Evolutionary conservation across 1,284 basidiomycete species (phyloP).

Genomic region (Phellinidium pouzarii): DNA sequence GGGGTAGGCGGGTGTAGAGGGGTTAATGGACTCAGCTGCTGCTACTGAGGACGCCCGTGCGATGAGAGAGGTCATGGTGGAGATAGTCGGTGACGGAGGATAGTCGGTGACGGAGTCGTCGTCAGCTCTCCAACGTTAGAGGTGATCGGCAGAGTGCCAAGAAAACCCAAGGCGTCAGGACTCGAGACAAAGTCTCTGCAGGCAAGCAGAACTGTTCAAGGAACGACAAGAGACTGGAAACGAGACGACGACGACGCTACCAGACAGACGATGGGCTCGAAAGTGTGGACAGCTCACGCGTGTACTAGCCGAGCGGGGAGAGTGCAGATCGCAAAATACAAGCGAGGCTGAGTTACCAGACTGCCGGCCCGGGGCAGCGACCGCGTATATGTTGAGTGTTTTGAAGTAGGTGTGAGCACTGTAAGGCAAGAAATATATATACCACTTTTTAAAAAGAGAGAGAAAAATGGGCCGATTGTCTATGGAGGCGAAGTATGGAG

Average conservation of each 20-base stretch:
- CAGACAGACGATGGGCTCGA: background rate
- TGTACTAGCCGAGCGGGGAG: background rate
- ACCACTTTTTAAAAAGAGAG: background rate
- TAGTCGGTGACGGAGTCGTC: background rate
- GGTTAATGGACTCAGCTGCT: conserved; percentile 31
- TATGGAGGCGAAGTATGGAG: background rate
- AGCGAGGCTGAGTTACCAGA: background rate
- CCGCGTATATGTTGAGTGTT: background rate
- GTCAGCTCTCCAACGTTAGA: too few relatives aligned
- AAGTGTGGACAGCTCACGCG: too few relatives aligned
- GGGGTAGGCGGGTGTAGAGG: conserved; percentile 37
- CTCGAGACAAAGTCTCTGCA: background rate
- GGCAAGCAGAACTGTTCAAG: background rate
- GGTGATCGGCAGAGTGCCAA: background rate
- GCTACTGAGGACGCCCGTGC: conserved; percentile 1
- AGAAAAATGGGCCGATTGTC: background rate
- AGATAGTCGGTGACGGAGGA: background rate
- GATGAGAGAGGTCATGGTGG: background rate
- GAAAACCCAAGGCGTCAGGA: background rate
- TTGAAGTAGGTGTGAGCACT: background rate
- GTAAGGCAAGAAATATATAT: background rate
- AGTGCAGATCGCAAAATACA: background rate
- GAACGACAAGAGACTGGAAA: background rate
- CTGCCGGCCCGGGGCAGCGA: background rate
- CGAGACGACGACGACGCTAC: background rate